phyloP scores from a whole-genome alignment of 345 rosid species.

The Gossypium mustelinum region DNA sequence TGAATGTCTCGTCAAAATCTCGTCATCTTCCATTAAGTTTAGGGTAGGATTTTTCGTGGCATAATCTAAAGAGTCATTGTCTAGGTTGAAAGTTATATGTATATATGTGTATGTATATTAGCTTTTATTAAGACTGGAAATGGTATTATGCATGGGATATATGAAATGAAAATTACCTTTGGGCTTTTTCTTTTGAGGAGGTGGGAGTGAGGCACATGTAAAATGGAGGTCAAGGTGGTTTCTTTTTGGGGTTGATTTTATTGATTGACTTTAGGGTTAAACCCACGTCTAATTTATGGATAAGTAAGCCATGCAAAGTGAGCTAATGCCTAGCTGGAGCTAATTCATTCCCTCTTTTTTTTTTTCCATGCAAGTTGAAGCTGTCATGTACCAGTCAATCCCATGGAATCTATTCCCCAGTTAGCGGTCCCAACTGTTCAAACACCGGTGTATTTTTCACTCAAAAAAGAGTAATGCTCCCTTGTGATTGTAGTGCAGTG shows the following conservation, averaged over 20 bases:
- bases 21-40: constrained; percentile 9
- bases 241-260: background rate
- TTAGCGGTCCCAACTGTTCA: background rate
- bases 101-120: too few relatives aligned
- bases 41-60: background rate
- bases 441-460: background rate
- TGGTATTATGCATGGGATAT: background rate
- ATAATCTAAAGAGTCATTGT: constrained; percentile 1
- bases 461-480: too few relatives aligned
- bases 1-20: background rate
- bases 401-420: background rate
- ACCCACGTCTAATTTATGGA: background rate
- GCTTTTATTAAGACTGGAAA: too few relatives aligned
- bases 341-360: background rate
- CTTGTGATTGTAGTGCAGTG: too few relatives aligned
- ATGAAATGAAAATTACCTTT: too few relatives aligned
- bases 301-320: background rate
- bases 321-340: background rate
- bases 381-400: background rate
- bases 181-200: too few relatives aligned
- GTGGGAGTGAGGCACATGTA: too few relatives aligned
- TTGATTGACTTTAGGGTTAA: background rate
- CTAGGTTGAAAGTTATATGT: background rate
- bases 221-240: background rate
- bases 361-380: background rate